phyloP scores from a whole-genome alignment of 345 rosid genomes.

The Mangifera indica region DNA sequence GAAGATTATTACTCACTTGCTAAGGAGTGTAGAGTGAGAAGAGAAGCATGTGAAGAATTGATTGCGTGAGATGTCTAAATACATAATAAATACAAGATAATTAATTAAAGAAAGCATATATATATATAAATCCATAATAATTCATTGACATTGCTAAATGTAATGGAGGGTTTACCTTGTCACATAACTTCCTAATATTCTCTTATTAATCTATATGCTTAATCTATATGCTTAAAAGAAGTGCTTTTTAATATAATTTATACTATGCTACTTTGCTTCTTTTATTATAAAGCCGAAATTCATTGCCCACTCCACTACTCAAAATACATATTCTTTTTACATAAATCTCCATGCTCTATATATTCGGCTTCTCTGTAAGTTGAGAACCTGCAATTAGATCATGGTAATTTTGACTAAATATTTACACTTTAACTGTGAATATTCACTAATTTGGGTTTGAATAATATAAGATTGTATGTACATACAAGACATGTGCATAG shows the following conservation, averaged over 20 bases:
- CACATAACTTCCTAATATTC: slow-evolving; percentile 23
- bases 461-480: too few relatives aligned
- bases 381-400: neutral
- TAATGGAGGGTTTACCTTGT: too few relatives aligned
- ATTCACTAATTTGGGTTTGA: too few relatives aligned
- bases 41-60: slow-evolving; percentile 36
- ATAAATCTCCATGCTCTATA: neutral
- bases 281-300: neutral
- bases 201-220: neutral
- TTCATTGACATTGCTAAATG: too few relatives aligned
- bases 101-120: too few relatives aligned
- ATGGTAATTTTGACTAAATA: too few relatives aligned
- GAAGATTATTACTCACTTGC: too few relatives aligned
- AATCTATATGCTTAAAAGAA: neutral
- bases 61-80: slow-evolving; percentile 35
- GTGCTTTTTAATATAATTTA: neutral
- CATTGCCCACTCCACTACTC: slow-evolving; percentile 21
- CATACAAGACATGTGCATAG: neutral
- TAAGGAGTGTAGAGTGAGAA: too few relatives aligned
- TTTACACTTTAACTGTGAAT: too few relatives aligned
- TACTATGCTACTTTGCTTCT: slow-evolving; percentile 11
- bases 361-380: neutral
- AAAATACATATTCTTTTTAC: neutral
- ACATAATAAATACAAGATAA: too few relatives aligned
- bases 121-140: too few relatives aligned